A percentile compares a stretch with the other conserved stretches of the same genome.
Evolutionary conservation across 164 flowering plant species (phyloP).

Genomic region (Saururus chinensis): DNA sequence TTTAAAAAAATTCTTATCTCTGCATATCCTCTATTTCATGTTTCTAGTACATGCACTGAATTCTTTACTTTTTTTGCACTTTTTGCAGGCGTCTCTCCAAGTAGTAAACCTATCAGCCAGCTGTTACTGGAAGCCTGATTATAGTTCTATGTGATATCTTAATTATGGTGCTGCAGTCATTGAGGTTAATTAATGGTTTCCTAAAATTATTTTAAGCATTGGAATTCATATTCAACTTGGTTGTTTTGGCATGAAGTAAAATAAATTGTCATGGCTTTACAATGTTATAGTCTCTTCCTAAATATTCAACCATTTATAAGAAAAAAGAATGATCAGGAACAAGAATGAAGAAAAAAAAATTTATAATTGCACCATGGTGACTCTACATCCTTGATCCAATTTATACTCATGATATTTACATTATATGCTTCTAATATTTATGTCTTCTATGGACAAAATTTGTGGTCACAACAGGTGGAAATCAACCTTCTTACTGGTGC

Average conservation of each 20-base stretch:
- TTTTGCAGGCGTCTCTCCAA: slow-evolving; percentile 44
- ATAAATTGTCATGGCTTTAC: background rate
- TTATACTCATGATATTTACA: no score
- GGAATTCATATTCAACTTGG: no score
- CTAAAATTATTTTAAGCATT: background rate
- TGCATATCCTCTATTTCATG: background rate
- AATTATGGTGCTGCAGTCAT: slow-evolving; percentile 72
- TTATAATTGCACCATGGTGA: no score
- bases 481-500: slow-evolving; percentile 77
- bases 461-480: slow-evolving; percentile 52
- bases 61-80: no score
- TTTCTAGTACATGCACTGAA: background rate
- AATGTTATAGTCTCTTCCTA: background rate
- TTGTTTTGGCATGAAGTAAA: background rate
- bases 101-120: slow-evolving; percentile 45
- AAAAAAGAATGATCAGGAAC: background rate
- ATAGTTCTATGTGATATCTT: slow-evolving; percentile 26
- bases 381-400: no score
- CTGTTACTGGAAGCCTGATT: slow-evolving; percentile 37
- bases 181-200: slow-evolving; percentile 29
- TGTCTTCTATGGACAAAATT: background rate
- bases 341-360: no score
- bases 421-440: background rate
- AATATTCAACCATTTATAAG: background rate
- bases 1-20: background rate